Conservation (phyloP, 345 rosid genomes). For the Heritiera littoralis region DNA sequence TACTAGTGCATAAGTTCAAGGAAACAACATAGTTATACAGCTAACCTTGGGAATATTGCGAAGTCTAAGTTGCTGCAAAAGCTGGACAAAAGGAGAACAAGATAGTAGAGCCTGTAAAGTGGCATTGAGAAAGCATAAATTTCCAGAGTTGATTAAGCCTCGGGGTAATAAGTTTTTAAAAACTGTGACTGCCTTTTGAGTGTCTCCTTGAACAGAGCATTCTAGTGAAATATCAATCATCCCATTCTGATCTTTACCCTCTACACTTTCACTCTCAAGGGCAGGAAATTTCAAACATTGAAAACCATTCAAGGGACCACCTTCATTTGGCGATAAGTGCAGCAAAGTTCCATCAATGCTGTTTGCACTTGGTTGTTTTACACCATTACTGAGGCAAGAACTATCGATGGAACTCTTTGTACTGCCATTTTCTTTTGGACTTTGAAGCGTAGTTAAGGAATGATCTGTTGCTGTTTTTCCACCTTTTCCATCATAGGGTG, state of each 20-base stretch:
- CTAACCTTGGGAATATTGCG: constrained; percentile 63
- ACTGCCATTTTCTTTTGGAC: constrained; percentile 49
- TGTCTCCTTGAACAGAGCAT: constrained; percentile 32
- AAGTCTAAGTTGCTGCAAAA: constrained; percentile 62
- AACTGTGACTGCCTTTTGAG: constrained; percentile 31
- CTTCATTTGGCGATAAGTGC: constrained; percentile 44
- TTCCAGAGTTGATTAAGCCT: constrained; percentile 85
- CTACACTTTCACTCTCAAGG: constrained; percentile 41
- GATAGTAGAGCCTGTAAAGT: constrained; percentile 88
- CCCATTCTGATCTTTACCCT: constrained; percentile 30
- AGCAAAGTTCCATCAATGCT: constrained; percentile 34
- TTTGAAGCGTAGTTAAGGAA: constrained; percentile 26
- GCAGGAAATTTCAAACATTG: constrained; percentile 50
- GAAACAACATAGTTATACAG: not conserved
- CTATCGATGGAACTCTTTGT: constrained; percentile 24
- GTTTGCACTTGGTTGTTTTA: constrained; percentile 38
- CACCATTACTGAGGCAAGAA: constrained; percentile 45
- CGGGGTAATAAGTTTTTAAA: constrained; percentile 56
- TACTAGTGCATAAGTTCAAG: not conserved
- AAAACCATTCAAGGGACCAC: constrained; percentile 33
- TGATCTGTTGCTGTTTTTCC: constrained; percentile 27
- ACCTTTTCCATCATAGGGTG: constrained; percentile 32
- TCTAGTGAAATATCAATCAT: constrained; percentile 29
- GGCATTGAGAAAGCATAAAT: constrained; percentile 88
- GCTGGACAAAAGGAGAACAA: constrained; percentile 84